Evolutionary conservation across 345 rosid genomes (phyloP).

Genomic region (Eucalyptus polybractea): DNA sequence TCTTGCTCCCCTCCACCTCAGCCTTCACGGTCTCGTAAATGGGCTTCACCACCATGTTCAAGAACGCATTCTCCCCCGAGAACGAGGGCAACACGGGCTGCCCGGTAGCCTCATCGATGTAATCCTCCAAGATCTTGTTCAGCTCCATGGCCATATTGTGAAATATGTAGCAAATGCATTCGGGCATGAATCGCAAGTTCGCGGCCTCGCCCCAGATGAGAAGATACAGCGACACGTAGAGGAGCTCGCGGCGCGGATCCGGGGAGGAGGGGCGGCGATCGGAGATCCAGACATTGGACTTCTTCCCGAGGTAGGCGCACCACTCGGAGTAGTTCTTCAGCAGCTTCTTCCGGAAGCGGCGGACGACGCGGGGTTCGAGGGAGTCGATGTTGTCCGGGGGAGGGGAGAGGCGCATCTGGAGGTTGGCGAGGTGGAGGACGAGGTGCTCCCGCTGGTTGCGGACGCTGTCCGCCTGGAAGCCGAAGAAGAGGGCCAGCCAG

Average conservation of each 20-base stretch:
- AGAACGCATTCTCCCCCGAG: slow-evolving; percentile 67
- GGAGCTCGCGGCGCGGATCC: slow-evolving; percentile 65
- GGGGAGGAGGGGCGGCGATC: slow-evolving; percentile 30
- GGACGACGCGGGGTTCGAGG: slow-evolving; percentile 60
- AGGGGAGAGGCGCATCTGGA: slow-evolving; percentile 93
- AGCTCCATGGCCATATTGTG: slow-evolving; percentile 94
- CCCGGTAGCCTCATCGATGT: slow-evolving; percentile 86
- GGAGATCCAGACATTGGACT: slow-evolving; percentile 87
- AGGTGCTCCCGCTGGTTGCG: slow-evolving; percentile 90
- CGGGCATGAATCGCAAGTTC: slow-evolving; percentile 81
- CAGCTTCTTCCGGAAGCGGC: slow-evolving; percentile 60
- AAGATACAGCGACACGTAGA: slow-evolving; percentile 57
- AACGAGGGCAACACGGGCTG: slow-evolving; percentile 68
- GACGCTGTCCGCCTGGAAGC: slow-evolving; percentile 75
- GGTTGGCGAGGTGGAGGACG: slow-evolving; percentile 87
- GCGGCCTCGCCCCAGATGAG: slow-evolving; percentile 93
- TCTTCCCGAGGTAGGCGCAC: slow-evolving; percentile 77
- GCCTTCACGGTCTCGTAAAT: slow-evolving; percentile 58
- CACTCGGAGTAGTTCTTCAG: slow-evolving; percentile 68
- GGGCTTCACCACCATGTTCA: slow-evolving; percentile 68
- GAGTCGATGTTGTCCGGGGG: slow-evolving; percentile 85
- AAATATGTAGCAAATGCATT: slow-evolving; percentile 75
- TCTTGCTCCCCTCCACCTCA: slow-evolving; percentile 77
- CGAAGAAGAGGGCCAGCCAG: slow-evolving; percentile 83
- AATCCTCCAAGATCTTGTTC: slow-evolving; percentile 68